Evolutionary conservation across 345 rosid genomes (phyloP).

Genomic region (Bruguiera sexangula): DNA sequence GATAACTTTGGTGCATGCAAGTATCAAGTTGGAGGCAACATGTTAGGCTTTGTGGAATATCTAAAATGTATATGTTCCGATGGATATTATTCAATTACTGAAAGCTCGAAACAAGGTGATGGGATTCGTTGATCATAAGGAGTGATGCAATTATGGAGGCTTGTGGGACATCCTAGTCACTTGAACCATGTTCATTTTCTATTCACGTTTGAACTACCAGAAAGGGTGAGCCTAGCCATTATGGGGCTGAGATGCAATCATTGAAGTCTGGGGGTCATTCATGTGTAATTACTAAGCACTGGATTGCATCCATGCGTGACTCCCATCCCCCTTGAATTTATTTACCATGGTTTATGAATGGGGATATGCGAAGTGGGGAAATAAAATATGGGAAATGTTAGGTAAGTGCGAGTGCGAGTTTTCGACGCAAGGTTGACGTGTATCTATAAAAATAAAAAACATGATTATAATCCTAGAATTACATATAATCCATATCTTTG

Average conservation of each 20-base stretch:
- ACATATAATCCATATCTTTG: too few relatives aligned
- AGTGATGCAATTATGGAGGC: constrained; percentile 7
- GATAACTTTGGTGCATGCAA: background rate
- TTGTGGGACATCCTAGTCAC: background rate
- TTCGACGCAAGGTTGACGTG: too few relatives aligned
- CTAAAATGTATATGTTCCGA: background rate
- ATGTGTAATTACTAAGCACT: background rate
- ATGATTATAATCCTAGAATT: too few relatives aligned
- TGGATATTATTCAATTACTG: background rate
- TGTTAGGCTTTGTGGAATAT: background rate
- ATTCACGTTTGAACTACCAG: too few relatives aligned
- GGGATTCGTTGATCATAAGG: background rate
- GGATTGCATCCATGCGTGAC: background rate
- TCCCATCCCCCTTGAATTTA: background rate
- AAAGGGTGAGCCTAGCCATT: too few relatives aligned
- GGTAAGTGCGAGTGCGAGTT: too few relatives aligned
- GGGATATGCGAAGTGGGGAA: background rate
- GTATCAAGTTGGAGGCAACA: background rate
- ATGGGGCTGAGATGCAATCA: too few relatives aligned
- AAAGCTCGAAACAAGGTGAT: background rate
- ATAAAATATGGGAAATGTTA: background rate
- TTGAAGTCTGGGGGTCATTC: too few relatives aligned
- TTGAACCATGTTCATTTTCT: background rate
- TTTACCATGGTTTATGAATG: too few relatives aligned
- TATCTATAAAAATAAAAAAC: too few relatives aligned